A percentile compares a stretch with the other conserved stretches of the same genome.
Conservation (phyloP, 371 early-diverging fungal species). For the Mucor saturninus region DNA sequence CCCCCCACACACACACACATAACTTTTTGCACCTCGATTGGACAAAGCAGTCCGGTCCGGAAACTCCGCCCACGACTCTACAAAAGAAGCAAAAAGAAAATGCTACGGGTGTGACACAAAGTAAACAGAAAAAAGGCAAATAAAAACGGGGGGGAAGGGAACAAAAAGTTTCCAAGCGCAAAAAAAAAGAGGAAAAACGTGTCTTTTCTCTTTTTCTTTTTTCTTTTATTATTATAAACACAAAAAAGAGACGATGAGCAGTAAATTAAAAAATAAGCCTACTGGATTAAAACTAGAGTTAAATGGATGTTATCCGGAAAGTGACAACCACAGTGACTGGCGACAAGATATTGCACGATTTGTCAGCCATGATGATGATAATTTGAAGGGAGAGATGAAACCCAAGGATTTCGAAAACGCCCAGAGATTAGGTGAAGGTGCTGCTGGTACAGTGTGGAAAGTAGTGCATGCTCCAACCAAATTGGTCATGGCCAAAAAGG, state of each 20-base stretch:
- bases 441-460: conserved; percentile 92
- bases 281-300: conserved; percentile 38
- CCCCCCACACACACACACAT: too few species aligned
- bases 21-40: neutral
- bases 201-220: conserved; percentile 27
- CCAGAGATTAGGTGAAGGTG: conserved; percentile 87
- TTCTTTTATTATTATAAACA: conserved; percentile 7
- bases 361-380: neutral
- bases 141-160: neutral
- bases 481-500: conserved; percentile 95
- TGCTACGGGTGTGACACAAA: too few species aligned
- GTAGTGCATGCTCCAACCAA: conserved; percentile 78
- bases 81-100: too few species aligned
- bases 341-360: conserved; percentile 4
- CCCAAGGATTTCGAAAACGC: conserved; percentile 64
- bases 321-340: neutral
- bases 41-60: conserved; percentile 6
- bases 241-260: conserved; percentile 24
- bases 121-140: neutral
- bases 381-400: conserved; percentile 46
- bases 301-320: conserved; percentile 28
- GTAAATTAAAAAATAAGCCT: conserved; percentile 36
- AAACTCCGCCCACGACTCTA: neutral
- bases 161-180: neutral
- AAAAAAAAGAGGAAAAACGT: conserved; percentile 1